Evolutionary conservation across 1,139 yeast genomes (phyloP).

Genomic region (Blastobotrys niveus): DNA sequence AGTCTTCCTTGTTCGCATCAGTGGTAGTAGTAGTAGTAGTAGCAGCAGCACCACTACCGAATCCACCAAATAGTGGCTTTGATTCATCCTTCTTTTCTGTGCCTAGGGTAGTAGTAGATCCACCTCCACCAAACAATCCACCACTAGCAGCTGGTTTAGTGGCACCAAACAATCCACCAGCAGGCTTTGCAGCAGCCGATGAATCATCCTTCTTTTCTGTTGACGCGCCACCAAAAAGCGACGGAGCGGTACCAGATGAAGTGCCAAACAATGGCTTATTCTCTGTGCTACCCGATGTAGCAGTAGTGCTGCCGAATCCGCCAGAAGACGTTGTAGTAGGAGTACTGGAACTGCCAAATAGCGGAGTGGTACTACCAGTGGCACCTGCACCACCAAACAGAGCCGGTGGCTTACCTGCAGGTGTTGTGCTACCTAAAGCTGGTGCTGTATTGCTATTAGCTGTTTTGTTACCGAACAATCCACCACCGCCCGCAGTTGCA

Average conservation of each 20-base stretch:
- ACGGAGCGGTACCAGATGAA: neutral
- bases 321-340: too few relatives aligned
- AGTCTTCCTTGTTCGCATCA: neutral
- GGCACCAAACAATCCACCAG: conserved; percentile 26
- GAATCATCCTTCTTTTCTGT: conserved; percentile 15
- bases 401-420: conserved; percentile 6
- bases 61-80: conserved; percentile 17
- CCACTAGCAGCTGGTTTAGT: conserved; percentile 11
- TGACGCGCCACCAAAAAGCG: conserved; percentile 9
- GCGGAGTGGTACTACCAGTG: neutral
- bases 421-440: conserved; percentile 5
- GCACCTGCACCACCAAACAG: neutral
- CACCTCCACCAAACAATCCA: neutral
- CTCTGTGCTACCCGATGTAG: neutral
- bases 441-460: conserved; percentile 2
- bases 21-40: neutral
- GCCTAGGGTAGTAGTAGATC: conserved; percentile 4
- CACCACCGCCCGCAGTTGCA: conserved; percentile 9
- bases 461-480: conserved; percentile 14
- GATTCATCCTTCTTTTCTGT: conserved; percentile 13
- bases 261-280: conserved; percentile 5
- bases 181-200: too few relatives aligned
- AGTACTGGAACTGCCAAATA: conserved; percentile 2
- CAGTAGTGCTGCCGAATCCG: conserved; percentile 10
- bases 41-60: too few relatives aligned